Evolutionary conservation across 169 alveolate species (phyloP), one percentile per base, ranked within the genome.

Genomic region (Neospora caninum): DNA sequence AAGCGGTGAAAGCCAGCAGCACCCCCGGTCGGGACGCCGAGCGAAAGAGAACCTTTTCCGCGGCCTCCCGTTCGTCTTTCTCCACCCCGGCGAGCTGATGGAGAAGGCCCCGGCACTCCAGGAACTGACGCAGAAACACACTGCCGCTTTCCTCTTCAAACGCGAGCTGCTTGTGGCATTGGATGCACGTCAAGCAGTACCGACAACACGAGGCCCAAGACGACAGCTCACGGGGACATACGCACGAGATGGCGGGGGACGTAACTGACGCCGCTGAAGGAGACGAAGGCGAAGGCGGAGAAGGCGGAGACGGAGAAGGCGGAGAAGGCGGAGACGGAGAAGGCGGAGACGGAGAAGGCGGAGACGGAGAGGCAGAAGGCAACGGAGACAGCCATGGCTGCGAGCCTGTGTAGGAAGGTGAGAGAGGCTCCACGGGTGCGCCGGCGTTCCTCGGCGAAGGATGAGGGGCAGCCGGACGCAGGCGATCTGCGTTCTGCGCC

Each of bases 121-220:
- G 67, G 41, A 29, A 82, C 36, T 82, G 89, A 13, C 67, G n/a
- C 34, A 38, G 53, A 41, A 41, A 82, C 25, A 82, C 86, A 20
- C 49, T 38, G 27, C 86, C 86, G 20, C 45, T 78, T 16, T n/a
- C 86, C 86, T 78, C 86, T 41, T 42, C 67, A 31, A 41, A 38
- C 27, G 39, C 89, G n/a, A 42, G 89, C 41, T 82, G 89, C 64
- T 82, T 43, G 38, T 41, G 34, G 67, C 89, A 82, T 20, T 82
- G 43, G 7, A 42, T 27, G 64, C 89, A 82, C 4, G 89, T 82
- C 69, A 82, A 29, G 25, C 89, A 82, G 67, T 4, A 38, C 54
- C 89, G 89, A 36, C 89, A 82, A 36, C 89, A 82, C 36, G 89
- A 82, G 31, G 67, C 53, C 89, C 89, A 82, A 7, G 89, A 22